Percentiles rank a stretch among this genome's conserved stretches.
Evolutionary conservation across 805 yeast species (phyloP).

Genomic region (Yamadazyma kitorensis): DNA sequence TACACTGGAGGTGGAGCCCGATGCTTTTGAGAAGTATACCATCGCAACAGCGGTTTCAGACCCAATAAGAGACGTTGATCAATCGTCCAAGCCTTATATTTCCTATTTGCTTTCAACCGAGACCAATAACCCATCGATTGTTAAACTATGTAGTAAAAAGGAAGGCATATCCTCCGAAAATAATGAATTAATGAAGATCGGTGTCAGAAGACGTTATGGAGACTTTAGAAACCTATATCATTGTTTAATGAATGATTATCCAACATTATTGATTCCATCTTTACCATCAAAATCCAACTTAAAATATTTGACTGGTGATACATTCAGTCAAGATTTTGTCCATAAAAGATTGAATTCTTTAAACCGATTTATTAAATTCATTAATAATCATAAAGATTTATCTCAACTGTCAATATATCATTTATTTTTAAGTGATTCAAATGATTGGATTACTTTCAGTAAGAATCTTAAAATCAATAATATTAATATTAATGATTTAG

Average conservation of each 20-base stretch:
- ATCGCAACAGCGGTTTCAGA: constrained; percentile 43
- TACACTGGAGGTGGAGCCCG: too few relatives aligned
- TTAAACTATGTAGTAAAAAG: constrained; percentile 23
- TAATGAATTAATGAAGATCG: constrained; percentile 31
- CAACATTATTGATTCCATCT: constrained; percentile 87
- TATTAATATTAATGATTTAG: constrained; percentile 15
- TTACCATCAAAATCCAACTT: constrained; percentile 88
- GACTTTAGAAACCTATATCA: constrained; percentile 81
- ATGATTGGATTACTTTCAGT: constrained; percentile 71
- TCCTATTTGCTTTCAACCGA: constrained; percentile 66
- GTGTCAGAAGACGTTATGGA: constrained; percentile 76
- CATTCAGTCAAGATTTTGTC: constrained; percentile 84
- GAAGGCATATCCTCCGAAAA: constrained; percentile 10
- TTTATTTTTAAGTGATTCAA: constrained; percentile 64
- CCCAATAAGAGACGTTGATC: constrained; percentile 69
- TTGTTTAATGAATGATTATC: constrained; percentile 71
- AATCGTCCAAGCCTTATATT: constrained; percentile 70
- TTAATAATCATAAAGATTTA: constrained; percentile 71
- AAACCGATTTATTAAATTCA: constrained; percentile 68
- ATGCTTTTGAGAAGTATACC: constrained; percentile 15
- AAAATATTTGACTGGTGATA: constrained; percentile 90
- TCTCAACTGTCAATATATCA: constrained; percentile 68
- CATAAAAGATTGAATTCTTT: constrained; percentile 77
- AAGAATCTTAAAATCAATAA: constrained; percentile 46
- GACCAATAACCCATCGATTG: constrained; percentile 60